A percentile compares a stretch with the other conserved stretches of the same genome.
Evolutionary conservation across 306 rosid genomes (phyloP).

Genomic region (Phaseolus lunatus): DNA sequence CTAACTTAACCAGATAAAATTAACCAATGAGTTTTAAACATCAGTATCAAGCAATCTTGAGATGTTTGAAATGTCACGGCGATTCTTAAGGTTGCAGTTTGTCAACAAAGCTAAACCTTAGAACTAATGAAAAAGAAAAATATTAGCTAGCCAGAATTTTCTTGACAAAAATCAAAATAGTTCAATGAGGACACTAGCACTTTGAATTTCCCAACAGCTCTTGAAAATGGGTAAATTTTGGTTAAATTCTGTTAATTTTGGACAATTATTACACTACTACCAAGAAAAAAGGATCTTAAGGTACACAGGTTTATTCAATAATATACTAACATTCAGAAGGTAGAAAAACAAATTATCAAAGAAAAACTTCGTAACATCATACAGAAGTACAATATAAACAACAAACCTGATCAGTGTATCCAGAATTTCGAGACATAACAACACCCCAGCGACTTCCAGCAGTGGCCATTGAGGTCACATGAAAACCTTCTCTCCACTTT

Average conservation of each 20-base stretch:
- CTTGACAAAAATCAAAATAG: not conserved
- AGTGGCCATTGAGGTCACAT: conserved; percentile 98
- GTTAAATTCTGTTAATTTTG: too few species aligned
- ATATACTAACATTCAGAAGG: not conserved
- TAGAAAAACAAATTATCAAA: conserved; percentile 9
- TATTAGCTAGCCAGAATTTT: not conserved
- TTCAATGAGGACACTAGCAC: not conserved
- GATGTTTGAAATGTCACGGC: not conserved
- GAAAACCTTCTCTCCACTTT: conserved; percentile 99
- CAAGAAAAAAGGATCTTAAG: not conserved
- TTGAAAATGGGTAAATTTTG: too few species aligned
- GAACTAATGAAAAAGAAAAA: not conserved
- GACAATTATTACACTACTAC: too few species aligned
- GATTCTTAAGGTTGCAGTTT: not conserved
- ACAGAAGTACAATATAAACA: conserved; percentile 21
- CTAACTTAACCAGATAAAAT: not conserved
- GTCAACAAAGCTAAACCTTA: conserved; percentile 1
- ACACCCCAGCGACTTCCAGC: conserved; percentile 99
- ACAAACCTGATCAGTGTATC: conserved; percentile 91
- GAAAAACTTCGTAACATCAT: not conserved
- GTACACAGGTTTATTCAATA: conserved; percentile 1
- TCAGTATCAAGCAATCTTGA: not conserved
- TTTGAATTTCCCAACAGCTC: not conserved
- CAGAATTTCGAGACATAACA: conserved; percentile 97
- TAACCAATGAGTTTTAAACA: not conserved